Conservation (phyloP, 2,329 filamentous ascomycete species). For the Exophiala xenobiotica region DNA sequence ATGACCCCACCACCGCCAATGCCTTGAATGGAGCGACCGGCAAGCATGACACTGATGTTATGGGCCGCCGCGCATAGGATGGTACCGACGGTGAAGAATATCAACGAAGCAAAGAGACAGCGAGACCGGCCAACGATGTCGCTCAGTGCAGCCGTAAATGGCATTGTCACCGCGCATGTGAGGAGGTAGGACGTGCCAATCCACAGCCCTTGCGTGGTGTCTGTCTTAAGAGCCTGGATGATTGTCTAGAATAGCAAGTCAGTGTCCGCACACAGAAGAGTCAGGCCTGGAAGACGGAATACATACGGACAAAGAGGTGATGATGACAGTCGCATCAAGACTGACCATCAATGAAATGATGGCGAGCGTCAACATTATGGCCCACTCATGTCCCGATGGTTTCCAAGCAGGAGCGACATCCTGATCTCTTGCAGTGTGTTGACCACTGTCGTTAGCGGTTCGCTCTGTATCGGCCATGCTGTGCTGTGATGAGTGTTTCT, state of each 20-base stretch:
- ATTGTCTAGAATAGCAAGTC: conserved; percentile 42
- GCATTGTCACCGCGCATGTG: conserved; percentile 44
- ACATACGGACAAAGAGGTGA: conserved; percentile 21
- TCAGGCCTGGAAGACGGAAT: neutral
- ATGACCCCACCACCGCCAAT: conserved; percentile 49
- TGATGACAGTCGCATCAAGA: conserved; percentile 50
- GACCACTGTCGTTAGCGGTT: neutral
- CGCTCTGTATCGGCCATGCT: neutral
- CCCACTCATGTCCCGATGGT: conserved; percentile 17
- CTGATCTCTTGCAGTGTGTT: no score
- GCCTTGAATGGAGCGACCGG: conserved; percentile 48
- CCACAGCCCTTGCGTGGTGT: conserved; percentile 49
- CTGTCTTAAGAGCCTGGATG: conserved; percentile 36
- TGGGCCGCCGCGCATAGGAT: conserved; percentile 44
- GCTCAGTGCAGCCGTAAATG: conserved; percentile 44
- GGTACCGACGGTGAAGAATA: conserved; percentile 49
- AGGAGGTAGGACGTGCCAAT: conserved; percentile 51
- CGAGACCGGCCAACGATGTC: conserved; percentile 51
- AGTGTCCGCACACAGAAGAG: neutral
- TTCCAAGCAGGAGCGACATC: conserved; percentile 9
- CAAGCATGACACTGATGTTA: conserved; percentile 41
- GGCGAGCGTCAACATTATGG: conserved; percentile 35
- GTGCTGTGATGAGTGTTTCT: neutral
- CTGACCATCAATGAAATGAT: conserved; percentile 51
- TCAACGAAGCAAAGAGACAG: conserved; percentile 44